Conservation (phyloP, 768 basidiomycete genomes). For the Ramaria sp. region DNA sequence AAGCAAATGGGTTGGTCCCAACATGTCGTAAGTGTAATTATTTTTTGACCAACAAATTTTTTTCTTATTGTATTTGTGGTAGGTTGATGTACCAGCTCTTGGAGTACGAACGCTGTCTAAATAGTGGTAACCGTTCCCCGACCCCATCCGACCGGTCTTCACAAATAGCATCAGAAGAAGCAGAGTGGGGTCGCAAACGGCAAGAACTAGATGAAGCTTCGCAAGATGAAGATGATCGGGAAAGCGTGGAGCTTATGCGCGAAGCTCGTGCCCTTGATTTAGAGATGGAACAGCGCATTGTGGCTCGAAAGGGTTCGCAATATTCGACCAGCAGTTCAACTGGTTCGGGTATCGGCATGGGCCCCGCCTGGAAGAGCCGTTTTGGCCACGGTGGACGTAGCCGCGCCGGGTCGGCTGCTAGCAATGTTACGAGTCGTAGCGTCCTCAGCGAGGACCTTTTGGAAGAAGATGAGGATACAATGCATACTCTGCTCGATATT, state of each 20-base stretch:
- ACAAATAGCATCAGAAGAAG: conserved; percentile 51
- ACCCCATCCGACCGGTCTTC: conserved; percentile 45
- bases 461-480: conserved; percentile 64
- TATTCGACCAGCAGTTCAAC: conserved; percentile 32
- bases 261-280: conserved; percentile 79
- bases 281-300: conserved; percentile 76
- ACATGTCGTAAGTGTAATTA: conserved; percentile 72
- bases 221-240: conserved; percentile 37
- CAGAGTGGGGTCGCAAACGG: conserved; percentile 71
- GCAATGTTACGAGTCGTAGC: conserved; percentile 54
- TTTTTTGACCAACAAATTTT: conserved; percentile 5
- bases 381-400: conserved; percentile 44
- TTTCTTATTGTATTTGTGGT: conserved; percentile 16
- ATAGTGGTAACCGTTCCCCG: conserved; percentile 35
- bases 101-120: conserved; percentile 77
- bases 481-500: not conserved
- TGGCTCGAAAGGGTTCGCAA: conserved; percentile 44
- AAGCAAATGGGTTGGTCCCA: conserved; percentile 80
- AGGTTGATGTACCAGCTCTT: conserved; percentile 90
- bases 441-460: conserved; percentile 70
- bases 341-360: conserved; percentile 39
- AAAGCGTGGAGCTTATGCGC: conserved; percentile 49
- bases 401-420: conserved; percentile 67
- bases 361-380: conserved; percentile 50
- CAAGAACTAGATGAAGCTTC: conserved; percentile 44